Evolutionary conservation across 441 rosid species (phyloP).

Genomic region (Eruca vesicaria): DNA sequence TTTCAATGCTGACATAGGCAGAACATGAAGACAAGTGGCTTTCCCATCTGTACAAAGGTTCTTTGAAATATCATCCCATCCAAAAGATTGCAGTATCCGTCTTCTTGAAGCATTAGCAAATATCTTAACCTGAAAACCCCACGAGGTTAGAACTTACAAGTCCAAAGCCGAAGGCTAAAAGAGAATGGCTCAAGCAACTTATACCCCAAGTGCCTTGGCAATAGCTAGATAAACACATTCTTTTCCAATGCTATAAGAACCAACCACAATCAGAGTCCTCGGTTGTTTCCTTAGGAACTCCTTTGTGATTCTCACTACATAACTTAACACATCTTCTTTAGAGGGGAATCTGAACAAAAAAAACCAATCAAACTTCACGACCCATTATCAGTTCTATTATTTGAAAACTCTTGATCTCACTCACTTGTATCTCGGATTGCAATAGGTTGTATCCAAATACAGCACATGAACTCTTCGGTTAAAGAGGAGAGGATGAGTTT

Average conservation of each 20-base stretch:
- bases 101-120: constrained; percentile 68
- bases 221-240: constrained; percentile 79
- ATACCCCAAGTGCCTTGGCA: constrained; percentile 76
- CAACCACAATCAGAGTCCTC: constrained; percentile 68
- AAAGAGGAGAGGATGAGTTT: constrained; percentile 52
- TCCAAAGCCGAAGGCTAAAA: constrained; percentile 5
- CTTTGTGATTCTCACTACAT: constrained; percentile 57
- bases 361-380: background rate
- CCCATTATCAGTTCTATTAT: background rate
- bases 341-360: constrained; percentile 64
- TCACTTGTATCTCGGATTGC: constrained; percentile 81
- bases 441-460: constrained; percentile 82
- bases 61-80: constrained; percentile 65
- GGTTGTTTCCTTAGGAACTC: constrained; percentile 61
- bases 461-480: constrained; percentile 54
- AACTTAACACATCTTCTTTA: constrained; percentile 67
- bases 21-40: constrained; percentile 68
- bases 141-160: background rate
- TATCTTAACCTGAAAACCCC: constrained; percentile 51
- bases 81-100: constrained; percentile 60
- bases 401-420: constrained; percentile 22
- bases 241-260: constrained; percentile 85
- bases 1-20: constrained; percentile 68
- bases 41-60: constrained; percentile 60
- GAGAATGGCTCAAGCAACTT: background rate